Conservation (phyloP, 2,329 filamentous ascomycete species). For the Albifimbria verrucaria region DNA sequence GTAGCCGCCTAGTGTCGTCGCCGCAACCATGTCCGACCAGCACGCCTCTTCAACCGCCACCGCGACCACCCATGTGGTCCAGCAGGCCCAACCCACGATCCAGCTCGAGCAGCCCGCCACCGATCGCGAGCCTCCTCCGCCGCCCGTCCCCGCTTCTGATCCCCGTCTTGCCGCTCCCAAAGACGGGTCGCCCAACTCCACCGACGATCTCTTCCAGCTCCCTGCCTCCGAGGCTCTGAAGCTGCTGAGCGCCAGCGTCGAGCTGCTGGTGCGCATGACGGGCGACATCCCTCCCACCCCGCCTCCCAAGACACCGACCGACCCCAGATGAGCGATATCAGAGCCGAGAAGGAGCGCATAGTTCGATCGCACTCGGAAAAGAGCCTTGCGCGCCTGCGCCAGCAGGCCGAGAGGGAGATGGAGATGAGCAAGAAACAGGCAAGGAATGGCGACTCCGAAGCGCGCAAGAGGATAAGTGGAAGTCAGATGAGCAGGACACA, state of each 20-base stretch:
- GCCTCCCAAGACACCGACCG: slow-evolving; percentile 58
- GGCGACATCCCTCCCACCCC: slow-evolving; percentile 81
- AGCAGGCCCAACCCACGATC: slow-evolving; percentile 11
- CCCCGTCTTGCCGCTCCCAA: slow-evolving; percentile 24
- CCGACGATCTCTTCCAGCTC: slow-evolving; percentile 69
- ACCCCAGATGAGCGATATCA: slow-evolving; percentile 65
- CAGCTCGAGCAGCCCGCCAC: slow-evolving; percentile 12
- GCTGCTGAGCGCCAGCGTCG: slow-evolving; percentile 69
- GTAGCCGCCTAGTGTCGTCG: background rate
- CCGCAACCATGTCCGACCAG: slow-evolving; percentile 20
- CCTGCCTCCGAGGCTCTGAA: slow-evolving; percentile 72
- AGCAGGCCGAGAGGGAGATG: slow-evolving; percentile 33
- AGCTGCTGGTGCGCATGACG: slow-evolving; percentile 67
- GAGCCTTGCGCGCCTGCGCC: slow-evolving; percentile 43
- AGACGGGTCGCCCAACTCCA: slow-evolving; percentile 15
- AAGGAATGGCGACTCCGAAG: slow-evolving; percentile 12
- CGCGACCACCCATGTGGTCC: slow-evolving; percentile 11
- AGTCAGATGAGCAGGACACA: slow-evolving; percentile 6
- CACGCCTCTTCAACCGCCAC: slow-evolving; percentile 13
- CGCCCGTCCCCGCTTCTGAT: slow-evolving; percentile 40
- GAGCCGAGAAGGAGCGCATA: slow-evolving; percentile 59
- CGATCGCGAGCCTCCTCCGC: slow-evolving; percentile 33
- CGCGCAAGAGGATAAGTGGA: background rate
- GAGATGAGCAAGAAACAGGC: slow-evolving; percentile 18
- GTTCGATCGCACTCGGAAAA: slow-evolving; percentile 55